A percentile compares a stretch with the other conserved stretches of the same genome.
These are phyloP conservation scores for Yamadazyma conglobata DNA, from an alignment of 1,139 yeast genomes.

Conservation along the genomic window DNA sequence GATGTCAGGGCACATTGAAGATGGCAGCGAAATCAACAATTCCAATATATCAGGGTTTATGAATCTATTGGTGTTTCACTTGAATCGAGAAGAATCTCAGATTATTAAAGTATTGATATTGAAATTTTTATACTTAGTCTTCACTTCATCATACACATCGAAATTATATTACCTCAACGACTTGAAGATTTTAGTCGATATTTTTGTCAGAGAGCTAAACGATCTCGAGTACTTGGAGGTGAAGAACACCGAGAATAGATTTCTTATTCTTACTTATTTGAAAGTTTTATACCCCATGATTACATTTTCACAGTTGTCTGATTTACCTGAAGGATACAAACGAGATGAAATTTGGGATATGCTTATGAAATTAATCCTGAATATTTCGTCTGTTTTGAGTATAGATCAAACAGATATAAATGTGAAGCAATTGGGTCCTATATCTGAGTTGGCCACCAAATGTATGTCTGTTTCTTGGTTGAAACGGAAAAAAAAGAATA, in stretches of 20 bases:
- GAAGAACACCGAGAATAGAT: conserved; percentile 46
- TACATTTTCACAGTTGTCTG: conserved; percentile 58
- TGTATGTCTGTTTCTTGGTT: conserved; percentile 64
- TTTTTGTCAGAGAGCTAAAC: conserved; percentile 73
- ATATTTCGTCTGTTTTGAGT: conserved; percentile 16
- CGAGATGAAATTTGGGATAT: conserved; percentile 49
- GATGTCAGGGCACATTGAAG: conserved; percentile 19
- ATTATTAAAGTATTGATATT: conserved; percentile 75
- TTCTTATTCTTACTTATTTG: conserved; percentile 67
- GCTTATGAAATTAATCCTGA: conserved; percentile 43
- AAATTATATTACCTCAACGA: conserved; percentile 81
- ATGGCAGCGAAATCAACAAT: conserved; percentile 17
- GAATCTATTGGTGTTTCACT: conserved; percentile 45
- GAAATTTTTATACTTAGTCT: conserved; percentile 70
- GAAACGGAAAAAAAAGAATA: conserved; percentile 15
- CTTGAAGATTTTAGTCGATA: conserved; percentile 80
- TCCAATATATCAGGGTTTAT: conserved; percentile 34
- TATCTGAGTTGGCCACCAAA: conserved; percentile 57
- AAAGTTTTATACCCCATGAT: conserved; percentile 74
- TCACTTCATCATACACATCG: conserved; percentile 62
- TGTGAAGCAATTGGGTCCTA: conserved; percentile 31
- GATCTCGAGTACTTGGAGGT: conserved; percentile 48
- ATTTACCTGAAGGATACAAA: conserved; percentile 52
- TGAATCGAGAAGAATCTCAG: conserved; percentile 75
- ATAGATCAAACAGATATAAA: conserved; percentile 5